These are phyloP conservation scores for Wickerhamomyces chambardii DNA, from an alignment of 805 yeast genomes.

Conservation along the genomic window DNA sequence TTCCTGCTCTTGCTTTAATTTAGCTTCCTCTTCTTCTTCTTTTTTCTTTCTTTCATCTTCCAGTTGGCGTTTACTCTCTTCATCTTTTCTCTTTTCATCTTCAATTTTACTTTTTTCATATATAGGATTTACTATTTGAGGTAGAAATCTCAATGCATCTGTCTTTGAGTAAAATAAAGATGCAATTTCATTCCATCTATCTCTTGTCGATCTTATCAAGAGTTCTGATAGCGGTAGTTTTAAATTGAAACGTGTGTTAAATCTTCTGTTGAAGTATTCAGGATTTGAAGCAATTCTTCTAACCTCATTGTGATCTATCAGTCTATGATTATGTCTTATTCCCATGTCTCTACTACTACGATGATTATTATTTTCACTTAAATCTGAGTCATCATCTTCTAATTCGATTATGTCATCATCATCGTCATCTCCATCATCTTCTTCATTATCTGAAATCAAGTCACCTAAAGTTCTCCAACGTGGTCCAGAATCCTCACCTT, in stretches of 20 bases:
- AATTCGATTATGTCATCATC: too few relatives aligned
- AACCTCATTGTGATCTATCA: constrained; percentile 20
- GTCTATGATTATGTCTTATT: constrained; percentile 8
- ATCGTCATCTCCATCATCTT: too few relatives aligned
- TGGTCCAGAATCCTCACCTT: constrained; percentile 19
- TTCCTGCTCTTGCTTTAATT: constrained; percentile 19
- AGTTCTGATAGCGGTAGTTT: constrained; percentile 2
- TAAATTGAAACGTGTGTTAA: too few relatives aligned
- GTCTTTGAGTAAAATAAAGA: constrained; percentile 39
- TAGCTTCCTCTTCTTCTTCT: constrained; percentile 18
- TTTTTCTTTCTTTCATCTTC: constrained; percentile 20
- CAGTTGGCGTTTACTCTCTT: constrained; percentile 15
- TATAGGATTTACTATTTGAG: constrained; percentile 35
- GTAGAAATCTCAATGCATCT: constrained; percentile 26
- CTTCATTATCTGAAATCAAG: constrained; percentile 10
- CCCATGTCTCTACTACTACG: too few relatives aligned
- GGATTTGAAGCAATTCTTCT: too few relatives aligned
- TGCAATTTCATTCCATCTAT: constrained; percentile 60
- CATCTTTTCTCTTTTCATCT: constrained; percentile 20
- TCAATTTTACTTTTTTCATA: constrained; percentile 38
- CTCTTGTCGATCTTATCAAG: constrained; percentile 35
- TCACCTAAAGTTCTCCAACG: too few relatives aligned
- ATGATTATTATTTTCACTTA: too few relatives aligned
- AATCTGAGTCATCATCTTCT: too few relatives aligned
- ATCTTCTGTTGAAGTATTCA: too few relatives aligned